These are phyloP conservation scores for Acrocalymma vagum DNA, from an alignment of 2,329 filamentous ascomycete species.

Conservation along the genomic window DNA sequence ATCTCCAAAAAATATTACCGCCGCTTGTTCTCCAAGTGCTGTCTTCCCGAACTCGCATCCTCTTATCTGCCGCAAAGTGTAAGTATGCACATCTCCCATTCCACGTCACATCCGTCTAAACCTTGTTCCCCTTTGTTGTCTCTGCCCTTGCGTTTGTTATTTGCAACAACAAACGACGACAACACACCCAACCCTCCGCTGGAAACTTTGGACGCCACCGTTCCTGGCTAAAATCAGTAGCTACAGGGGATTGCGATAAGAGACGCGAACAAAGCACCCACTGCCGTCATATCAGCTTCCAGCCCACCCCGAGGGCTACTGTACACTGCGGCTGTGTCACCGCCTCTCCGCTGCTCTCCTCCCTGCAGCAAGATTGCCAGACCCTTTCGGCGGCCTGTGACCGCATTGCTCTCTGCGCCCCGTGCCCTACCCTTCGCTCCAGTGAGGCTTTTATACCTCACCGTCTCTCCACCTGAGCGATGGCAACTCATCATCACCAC, in stretches of 20 bases:
- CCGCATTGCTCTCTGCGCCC: conserved; percentile 31
- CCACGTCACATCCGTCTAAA: conserved; percentile 17
- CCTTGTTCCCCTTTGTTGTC: conserved; percentile 12
- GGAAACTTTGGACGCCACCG: conserved; percentile 21
- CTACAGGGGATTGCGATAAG: conserved; percentile 45
- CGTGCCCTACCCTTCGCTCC: conserved; percentile 36
- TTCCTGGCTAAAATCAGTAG: conserved; percentile 47
- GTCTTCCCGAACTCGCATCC: conserved; percentile 35
- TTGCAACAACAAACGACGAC: too few relatives aligned
- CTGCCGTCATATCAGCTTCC: conserved; percentile 43
- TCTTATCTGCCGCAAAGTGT: conserved; percentile 31
- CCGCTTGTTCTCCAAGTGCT: too few relatives aligned
- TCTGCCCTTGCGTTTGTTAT: neutral
- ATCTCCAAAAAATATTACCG: conserved; percentile 14
- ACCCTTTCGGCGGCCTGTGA: conserved; percentile 20
- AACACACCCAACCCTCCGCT: too few relatives aligned
- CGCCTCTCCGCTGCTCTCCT: conserved; percentile 41
- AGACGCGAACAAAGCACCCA: conserved; percentile 44
- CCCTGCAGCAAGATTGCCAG: conserved; percentile 33
- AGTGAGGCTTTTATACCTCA: conserved; percentile 45
- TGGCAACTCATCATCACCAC: conserved; percentile 47
- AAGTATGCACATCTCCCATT: conserved; percentile 27
- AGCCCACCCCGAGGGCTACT: too few relatives aligned
- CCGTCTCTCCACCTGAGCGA: conserved; percentile 40
- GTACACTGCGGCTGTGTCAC: conserved; percentile 45